Evolutionary conservation across 129 eudicot genomes (phyloP), one percentile per base, ranked within the genome.

Genomic region (Mikania micrantha): DNA sequence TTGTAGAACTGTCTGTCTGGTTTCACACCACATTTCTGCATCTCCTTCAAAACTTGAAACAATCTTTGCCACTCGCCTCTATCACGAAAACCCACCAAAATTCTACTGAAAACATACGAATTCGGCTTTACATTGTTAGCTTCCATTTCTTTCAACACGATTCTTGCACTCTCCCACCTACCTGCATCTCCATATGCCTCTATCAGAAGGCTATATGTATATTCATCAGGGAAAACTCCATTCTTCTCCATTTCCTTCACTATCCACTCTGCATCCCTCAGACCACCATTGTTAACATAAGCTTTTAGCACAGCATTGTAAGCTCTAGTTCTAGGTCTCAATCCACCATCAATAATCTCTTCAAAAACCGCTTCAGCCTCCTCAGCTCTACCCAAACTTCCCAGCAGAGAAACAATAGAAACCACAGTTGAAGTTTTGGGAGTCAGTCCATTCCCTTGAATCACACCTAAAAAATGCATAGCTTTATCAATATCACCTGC

Each of bases 91-190:
- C 82, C 63, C 3, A 90, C 84, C 50, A 93, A 76, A 31, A 93
- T 88, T 75, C 92, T 82, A 72, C 86, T 84, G 61, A 88, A 93
- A 21, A 93, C 90, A 40, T 49, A 86, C 0, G 95, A 84, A 81
- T 70, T 89, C 0, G 95, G 92, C 79, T 75, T 79, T 50, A 93
- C 86, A 56, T 80, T 66, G 34, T 80, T 89, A 5, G 81, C 86
- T 44, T 93, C 96, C 98, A 93, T 93, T 62, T 88, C 98, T 67
- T 88, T 93, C 84, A 93, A 81, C 71, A 93, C 96, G 19, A 93
- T 88, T 47, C 95, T 88, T 0, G 98, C 98, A 62, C 96, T 93
- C 85, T 93, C 98, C 96, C 95, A 93, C 77, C 98, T 78, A 4
- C 98, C 96, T 0, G 95, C 96, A 72, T 86, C 81, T 29, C 86